These are phyloP conservation scores for Malbranchea cinnamomea DNA, from an alignment of 2,329 filamentous ascomycete genomes.

Conservation along the genomic window DNA sequence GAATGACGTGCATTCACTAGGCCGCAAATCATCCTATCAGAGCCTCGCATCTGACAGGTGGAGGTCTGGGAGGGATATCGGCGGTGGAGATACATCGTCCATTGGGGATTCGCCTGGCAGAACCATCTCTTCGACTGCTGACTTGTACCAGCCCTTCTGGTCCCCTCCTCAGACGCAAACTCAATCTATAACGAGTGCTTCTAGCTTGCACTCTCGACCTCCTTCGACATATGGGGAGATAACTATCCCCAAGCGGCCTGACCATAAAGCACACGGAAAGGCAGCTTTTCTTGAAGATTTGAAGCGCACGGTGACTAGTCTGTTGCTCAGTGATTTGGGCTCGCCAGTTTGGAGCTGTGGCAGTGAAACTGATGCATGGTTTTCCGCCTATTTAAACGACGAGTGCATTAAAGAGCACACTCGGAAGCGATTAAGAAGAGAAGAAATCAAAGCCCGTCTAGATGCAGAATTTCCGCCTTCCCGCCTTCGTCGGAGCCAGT, in stretches of 20 bases:
- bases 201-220: conserved; percentile 36
- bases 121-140: conserved; percentile 57
- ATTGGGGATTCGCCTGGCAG: conserved; percentile 42
- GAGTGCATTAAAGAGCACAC: conserved; percentile 28
- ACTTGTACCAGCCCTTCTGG: conserved; percentile 73
- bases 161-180: conserved; percentile 63
- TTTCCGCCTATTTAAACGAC: conserved; percentile 40
- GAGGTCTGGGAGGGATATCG: conserved; percentile 41
- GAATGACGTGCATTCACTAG: conserved; percentile 22
- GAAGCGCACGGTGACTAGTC: conserved; percentile 63
- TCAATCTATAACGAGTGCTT: conserved; percentile 48
- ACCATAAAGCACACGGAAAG: conserved; percentile 48
- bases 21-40: conserved; percentile 50
- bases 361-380: conserved; percentile 87
- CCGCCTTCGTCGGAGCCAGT: conserved; percentile 19
- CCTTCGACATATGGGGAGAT: conserved; percentile 28
- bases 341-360: conserved; percentile 74
- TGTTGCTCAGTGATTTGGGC: conserved; percentile 79
- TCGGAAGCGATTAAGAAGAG: conserved; percentile 23
- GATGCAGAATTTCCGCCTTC: too few species aligned
- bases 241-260: conserved; percentile 19
- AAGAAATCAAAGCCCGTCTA: too few species aligned
- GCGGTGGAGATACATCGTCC: conserved; percentile 46
- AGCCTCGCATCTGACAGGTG: conserved; percentile 56
- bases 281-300: conserved; percentile 62